phyloP scores from a whole-genome alignment of 306 rosid species.

The Dalbergia cultrata region DNA sequence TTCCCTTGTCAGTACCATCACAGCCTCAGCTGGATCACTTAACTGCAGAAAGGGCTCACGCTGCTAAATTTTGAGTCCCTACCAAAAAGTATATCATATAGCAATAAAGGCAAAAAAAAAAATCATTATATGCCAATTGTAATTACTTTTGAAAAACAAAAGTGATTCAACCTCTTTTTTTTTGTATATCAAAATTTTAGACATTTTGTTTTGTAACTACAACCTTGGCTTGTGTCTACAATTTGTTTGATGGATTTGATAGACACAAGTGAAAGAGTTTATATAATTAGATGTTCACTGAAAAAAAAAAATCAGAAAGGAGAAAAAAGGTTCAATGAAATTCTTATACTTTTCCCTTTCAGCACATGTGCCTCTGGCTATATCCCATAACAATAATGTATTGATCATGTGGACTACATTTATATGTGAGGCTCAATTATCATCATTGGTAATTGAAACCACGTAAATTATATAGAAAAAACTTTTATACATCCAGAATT shows the following conservation, averaged over 20 bases:
- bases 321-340: slow-evolving; percentile 23
- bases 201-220: slow-evolving; percentile 43
- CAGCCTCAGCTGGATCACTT: slow-evolving; percentile 79
- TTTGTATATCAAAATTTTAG: slow-evolving; percentile 46
- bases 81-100: slow-evolving; percentile 3
- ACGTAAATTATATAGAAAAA: neutral
- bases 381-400: slow-evolving; percentile 4
- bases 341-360: neutral
- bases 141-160: slow-evolving; percentile 41
- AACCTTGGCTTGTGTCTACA: slow-evolving; percentile 64
- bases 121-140: slow-evolving; percentile 36
- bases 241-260: slow-evolving; percentile 26
- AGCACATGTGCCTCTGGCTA: neutral
- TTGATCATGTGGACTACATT: slow-evolving; percentile 17
- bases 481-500: too few relatives aligned
- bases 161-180: slow-evolving; percentile 40
- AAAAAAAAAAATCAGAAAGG: slow-evolving; percentile 16
- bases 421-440: slow-evolving; percentile 36
- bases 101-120: slow-evolving; percentile 39
- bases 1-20: slow-evolving; percentile 66
- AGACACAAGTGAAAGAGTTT: slow-evolving; percentile 53
- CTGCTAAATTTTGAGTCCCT: slow-evolving; percentile 52
- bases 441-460: slow-evolving; percentile 44
- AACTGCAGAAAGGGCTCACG: slow-evolving; percentile 72
- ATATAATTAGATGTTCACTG: slow-evolving; percentile 39